A percentile compares a stretch with the other conserved stretches of the same genome.
Evolutionary conservation across 352 stramenopile species (phyloP).

Genomic region (Phytopythium boreale): DNA sequence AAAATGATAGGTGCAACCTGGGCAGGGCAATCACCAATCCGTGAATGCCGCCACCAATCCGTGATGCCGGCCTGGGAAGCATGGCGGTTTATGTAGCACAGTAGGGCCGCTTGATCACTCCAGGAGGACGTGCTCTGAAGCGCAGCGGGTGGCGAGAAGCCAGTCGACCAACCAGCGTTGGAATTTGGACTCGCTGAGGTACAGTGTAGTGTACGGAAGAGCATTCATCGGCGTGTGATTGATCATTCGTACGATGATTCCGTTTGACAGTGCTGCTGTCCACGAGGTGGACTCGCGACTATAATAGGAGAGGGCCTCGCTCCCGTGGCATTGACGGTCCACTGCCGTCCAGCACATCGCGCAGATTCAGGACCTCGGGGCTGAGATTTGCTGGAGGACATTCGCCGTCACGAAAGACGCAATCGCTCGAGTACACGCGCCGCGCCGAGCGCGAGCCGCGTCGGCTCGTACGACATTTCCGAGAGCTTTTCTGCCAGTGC

Average conservation of each 20-base stretch:
- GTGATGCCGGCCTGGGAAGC: background rate
- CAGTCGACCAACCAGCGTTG: too few relatives aligned
- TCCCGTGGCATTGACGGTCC: background rate
- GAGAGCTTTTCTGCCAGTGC: slow-evolving; percentile 31
- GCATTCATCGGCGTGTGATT: background rate
- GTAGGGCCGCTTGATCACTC: background rate
- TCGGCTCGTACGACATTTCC: slow-evolving; percentile 20
- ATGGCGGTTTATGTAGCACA: background rate
- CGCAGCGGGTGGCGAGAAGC: too few relatives aligned
- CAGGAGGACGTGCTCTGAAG: background rate
- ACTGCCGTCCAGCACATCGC: background rate
- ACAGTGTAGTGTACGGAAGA: too few relatives aligned
- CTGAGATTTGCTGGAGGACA: background rate
- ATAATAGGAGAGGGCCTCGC: too few relatives aligned
- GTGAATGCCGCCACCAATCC: slow-evolving; percentile 2
- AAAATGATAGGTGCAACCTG: background rate
- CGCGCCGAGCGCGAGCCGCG: slow-evolving; percentile 29
- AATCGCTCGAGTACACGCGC: slow-evolving; percentile 39
- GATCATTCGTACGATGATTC: background rate
- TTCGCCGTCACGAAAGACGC: slow-evolving; percentile 9
- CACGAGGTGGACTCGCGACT: too few relatives aligned
- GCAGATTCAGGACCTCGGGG: background rate
- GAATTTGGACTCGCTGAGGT: too few relatives aligned
- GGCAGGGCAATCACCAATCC: slow-evolving; percentile 6
- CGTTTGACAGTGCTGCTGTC: background rate